These are phyloP conservation scores for Sordaria brevicollis DNA, from an alignment of 495 filamentous ascomycete species.

Conservation along the genomic window DNA sequence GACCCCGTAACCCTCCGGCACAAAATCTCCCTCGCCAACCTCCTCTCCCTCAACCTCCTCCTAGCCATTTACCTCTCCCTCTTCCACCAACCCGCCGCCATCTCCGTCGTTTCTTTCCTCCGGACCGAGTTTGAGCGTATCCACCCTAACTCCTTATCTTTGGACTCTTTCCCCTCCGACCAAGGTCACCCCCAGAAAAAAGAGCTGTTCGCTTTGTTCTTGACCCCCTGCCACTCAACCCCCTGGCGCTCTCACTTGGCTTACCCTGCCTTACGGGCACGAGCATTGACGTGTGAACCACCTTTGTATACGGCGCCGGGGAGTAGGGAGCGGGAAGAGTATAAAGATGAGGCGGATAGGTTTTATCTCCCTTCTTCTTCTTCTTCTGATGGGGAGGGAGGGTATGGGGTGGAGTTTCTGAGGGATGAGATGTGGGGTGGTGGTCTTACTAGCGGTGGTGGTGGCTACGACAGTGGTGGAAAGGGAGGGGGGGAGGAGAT, in stretches of 20 bases:
- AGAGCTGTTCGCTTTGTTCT: constrained; percentile 66
- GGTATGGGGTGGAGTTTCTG: constrained; percentile 44
- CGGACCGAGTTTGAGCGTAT: constrained; percentile 53
- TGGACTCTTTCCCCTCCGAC: constrained; percentile 1
- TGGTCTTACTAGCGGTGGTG: background rate
- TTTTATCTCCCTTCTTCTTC: too few species aligned
- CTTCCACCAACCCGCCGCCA: constrained; percentile 68
- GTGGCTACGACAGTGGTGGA: background rate
- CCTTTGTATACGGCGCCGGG: constrained; percentile 52
- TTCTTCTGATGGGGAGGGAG: background rate
- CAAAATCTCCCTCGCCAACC: constrained; percentile 43
- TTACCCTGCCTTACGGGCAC: constrained; percentile 61
- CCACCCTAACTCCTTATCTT: constrained; percentile 4
- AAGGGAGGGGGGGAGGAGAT: constrained; percentile 30
- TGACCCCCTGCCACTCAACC: constrained; percentile 96
- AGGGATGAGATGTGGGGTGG: constrained; percentile 28
- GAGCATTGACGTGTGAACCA: constrained; percentile 87
- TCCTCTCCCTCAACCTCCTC: constrained; percentile 55
- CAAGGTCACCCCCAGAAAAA: too few species aligned
- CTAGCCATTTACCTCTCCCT: constrained; percentile 65
- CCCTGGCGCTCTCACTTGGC: constrained; percentile 91
- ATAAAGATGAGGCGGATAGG: constrained; percentile 80
- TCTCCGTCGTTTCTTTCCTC: constrained; percentile 63
- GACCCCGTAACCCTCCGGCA: constrained; percentile 27
- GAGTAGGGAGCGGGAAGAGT: constrained; percentile 44